phyloP scores from a whole-genome alignment of 768 basidiomycete genomes.

The Tulasnella sp. region DNA sequence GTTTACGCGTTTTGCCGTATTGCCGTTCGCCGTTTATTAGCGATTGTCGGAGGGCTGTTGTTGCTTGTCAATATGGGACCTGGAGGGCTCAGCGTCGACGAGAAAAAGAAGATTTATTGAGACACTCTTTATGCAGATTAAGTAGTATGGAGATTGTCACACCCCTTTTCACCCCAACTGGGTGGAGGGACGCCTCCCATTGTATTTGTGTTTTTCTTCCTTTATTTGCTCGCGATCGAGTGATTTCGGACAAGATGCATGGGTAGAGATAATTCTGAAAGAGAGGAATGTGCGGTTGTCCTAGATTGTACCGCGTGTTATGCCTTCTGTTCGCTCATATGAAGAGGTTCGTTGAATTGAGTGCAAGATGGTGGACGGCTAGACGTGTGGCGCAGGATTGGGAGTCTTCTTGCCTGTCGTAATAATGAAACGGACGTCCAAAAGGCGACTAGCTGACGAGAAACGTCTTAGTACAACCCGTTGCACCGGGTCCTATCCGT shows the following conservation, averaged over 20 bases:
- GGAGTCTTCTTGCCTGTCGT: not conserved
- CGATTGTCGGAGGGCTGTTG: conserved; percentile 95
- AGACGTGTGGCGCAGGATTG: not conserved
- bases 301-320: not conserved
- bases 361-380: too few relatives aligned
- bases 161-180: too few relatives aligned
- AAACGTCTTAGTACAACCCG: too few relatives aligned
- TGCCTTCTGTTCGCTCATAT: not conserved
- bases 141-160: too few relatives aligned
- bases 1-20: too few relatives aligned
- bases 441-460: too few relatives aligned
- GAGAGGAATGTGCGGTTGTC: not conserved
- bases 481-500: too few relatives aligned
- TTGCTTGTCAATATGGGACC: conserved; percentile 98
- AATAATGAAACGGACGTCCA: not conserved
- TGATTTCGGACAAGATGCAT: not conserved
- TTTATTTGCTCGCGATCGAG: not conserved
- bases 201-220: not conserved
- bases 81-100: conserved; percentile 93
- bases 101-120: conserved; percentile 94
- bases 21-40: conserved; percentile 25
- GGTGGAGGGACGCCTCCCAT: not conserved
- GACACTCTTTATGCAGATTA: too few relatives aligned
- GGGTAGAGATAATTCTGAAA: not conserved
- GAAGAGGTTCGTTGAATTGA: not conserved